Evolutionary conservation across 1,284 basidiomycete genomes (phyloP).

Genomic region (Ustilago esculenta): DNA sequence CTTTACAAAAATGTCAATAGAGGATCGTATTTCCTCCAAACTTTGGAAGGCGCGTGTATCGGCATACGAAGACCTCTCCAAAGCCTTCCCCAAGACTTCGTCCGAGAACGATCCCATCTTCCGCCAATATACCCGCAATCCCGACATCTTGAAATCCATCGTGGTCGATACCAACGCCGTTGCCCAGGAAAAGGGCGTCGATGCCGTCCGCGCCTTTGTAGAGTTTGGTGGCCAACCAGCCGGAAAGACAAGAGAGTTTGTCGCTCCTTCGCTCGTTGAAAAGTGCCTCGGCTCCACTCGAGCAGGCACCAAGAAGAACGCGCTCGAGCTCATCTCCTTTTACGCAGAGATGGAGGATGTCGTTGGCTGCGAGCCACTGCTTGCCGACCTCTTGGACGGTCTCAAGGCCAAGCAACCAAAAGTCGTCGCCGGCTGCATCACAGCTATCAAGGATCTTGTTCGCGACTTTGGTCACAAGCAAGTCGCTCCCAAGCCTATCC

Average conservation of each 20-base stretch:
- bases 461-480: constrained; percentile 85
- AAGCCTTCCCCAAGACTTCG: constrained; percentile 70
- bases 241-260: constrained; percentile 75
- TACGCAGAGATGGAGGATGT: constrained; percentile 93
- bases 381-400: constrained; percentile 86
- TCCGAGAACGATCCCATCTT: constrained; percentile 95
- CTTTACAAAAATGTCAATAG: constrained; percentile 82
- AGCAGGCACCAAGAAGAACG: constrained; percentile 89
- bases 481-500: constrained; percentile 77
- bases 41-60: constrained; percentile 98
- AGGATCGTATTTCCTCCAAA: constrained; percentile 77
- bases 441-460: constrained; percentile 77
- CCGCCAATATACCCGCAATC: constrained; percentile 79
- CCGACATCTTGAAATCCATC: constrained; percentile 70
- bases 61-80: constrained; percentile 83
- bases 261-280: constrained; percentile 90
- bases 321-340: constrained; percentile 84
- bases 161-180: constrained; percentile 86
- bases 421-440: constrained; percentile 82
- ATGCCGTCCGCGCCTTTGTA: constrained; percentile 77
- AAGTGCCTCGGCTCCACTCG: constrained; percentile 89
- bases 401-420: constrained; percentile 94
- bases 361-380: constrained; percentile 78
- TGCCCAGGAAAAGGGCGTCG: constrained; percentile 96
- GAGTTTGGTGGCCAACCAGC: constrained; percentile 90